phyloP scores from a whole-genome alignment of 805 yeast species.

The Kodamaea neixiangensis region DNA sequence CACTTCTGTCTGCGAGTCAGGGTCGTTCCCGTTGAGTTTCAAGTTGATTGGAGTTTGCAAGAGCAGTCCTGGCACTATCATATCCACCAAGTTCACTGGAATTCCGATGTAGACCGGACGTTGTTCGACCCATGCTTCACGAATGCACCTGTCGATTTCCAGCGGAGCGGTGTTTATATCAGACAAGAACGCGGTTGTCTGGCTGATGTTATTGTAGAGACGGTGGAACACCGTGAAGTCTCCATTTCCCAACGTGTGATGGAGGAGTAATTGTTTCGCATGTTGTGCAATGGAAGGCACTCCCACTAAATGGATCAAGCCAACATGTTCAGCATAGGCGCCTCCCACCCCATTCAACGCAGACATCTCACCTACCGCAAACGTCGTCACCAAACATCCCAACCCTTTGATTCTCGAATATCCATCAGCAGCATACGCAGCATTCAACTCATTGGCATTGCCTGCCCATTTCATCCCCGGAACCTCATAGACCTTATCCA shows the following conservation, averaged over 20 bases:
- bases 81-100: constrained; percentile 19
- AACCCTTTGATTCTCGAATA: constrained; percentile 69
- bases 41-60: constrained; percentile 17
- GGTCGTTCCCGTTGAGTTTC: constrained; percentile 14
- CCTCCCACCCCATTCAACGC: constrained; percentile 21
- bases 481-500: constrained; percentile 74
- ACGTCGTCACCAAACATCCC: constrained; percentile 17
- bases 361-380: constrained; percentile 19
- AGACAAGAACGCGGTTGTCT: constrained; percentile 15
- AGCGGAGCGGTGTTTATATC: constrained; percentile 14
- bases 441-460: constrained; percentile 86
- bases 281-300: constrained; percentile 17
- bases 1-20: constrained; percentile 16
- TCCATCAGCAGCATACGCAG: constrained; percentile 88
- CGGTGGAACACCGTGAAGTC: constrained; percentile 18
- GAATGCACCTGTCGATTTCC: constrained; percentile 16
- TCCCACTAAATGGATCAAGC: constrained; percentile 18
- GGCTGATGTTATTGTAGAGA: constrained; percentile 15
- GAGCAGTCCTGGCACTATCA: constrained; percentile 12
- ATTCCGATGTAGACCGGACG: constrained; percentile 19
- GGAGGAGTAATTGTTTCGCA: constrained; percentile 16
- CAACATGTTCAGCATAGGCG: constrained; percentile 20
- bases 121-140: constrained; percentile 20
- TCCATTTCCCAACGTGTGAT: constrained; percentile 20
- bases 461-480: constrained; percentile 86